phyloP scores from a whole-genome alignment of 202 grass and related monocot genomes.

The Zoysia matrella region DNA sequence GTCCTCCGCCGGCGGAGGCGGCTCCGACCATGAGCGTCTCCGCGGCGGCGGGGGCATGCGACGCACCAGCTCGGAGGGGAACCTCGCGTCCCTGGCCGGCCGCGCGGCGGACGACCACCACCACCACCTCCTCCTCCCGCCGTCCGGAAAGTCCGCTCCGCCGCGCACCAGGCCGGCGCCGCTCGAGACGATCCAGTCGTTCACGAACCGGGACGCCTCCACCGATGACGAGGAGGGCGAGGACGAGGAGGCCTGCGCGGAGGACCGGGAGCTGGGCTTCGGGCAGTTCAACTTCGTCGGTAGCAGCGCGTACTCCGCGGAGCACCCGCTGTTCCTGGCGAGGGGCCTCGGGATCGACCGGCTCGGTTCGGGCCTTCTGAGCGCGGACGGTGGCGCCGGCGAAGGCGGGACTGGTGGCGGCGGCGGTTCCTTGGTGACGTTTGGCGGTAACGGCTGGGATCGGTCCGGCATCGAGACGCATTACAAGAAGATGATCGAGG shows the following conservation, averaged over 20 bases:
- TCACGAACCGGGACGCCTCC: constrained; percentile 25
- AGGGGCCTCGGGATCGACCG: constrained; percentile 89
- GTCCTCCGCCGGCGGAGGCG: not conserved
- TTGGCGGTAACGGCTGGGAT: constrained; percentile 59
- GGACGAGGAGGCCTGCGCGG: constrained; percentile 7
- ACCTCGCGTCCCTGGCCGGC: constrained; percentile 26
- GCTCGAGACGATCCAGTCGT: constrained; percentile 68
- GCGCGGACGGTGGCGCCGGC: not conserved
- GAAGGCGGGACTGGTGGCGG: constrained; percentile 1
- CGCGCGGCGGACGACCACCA: constrained; percentile 14
- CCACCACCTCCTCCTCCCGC: not conserved
- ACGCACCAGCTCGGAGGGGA: constrained; percentile 71
- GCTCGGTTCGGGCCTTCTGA: constrained; percentile 61
- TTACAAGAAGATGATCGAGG: constrained; percentile 90
- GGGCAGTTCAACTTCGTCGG: constrained; percentile 27
- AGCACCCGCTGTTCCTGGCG: constrained; percentile 79
- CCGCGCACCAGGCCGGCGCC: not conserved
- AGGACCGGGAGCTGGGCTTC: constrained; percentile 41
- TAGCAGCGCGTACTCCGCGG: constrained; percentile 29
- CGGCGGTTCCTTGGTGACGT: constrained; percentile 30
- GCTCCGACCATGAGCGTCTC: constrained; percentile 49
- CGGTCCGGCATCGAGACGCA: constrained; percentile 64
- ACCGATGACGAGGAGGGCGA: constrained; percentile 24
- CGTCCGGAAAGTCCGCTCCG: constrained; percentile 33
- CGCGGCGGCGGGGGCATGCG: not conserved